Conservation (phyloP, 176 grass and related monocot genomes). For the Stipa capillata region DNA sequence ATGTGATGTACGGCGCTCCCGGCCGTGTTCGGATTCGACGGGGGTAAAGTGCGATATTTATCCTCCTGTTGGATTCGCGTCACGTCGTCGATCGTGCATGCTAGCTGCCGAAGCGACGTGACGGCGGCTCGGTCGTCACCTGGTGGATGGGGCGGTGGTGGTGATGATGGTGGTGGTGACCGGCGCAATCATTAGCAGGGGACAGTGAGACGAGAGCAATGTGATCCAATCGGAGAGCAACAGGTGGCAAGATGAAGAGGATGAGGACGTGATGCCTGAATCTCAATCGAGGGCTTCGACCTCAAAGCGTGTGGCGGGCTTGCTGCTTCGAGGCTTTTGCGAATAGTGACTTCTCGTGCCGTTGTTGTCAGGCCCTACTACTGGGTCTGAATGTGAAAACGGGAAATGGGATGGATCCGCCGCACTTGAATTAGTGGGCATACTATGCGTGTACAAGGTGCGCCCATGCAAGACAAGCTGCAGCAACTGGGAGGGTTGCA, state of each 20-base stretch:
- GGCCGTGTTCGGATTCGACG: too few relatives aligned
- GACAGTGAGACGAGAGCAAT: background rate
- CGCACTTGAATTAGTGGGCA: background rate
- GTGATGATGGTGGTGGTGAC: background rate
- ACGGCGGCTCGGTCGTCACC: too few relatives aligned
- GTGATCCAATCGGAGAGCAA: conserved; percentile 1
- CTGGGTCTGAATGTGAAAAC: background rate
- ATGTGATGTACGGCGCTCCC: too few relatives aligned
- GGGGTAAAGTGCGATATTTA: too few relatives aligned
- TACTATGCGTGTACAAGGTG: background rate
- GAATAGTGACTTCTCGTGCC: too few relatives aligned
- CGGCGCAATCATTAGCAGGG: background rate
- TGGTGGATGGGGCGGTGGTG: background rate
- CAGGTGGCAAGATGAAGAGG: background rate
- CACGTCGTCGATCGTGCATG: too few relatives aligned
- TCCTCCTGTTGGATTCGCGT: too few relatives aligned
- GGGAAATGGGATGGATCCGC: conserved; percentile 5
- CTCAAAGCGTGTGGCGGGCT: background rate
- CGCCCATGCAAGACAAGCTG: too few relatives aligned
- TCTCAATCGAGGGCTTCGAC: background rate
- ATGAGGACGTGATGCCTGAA: background rate
- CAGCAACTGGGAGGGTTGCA: background rate
- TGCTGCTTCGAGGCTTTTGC: too few relatives aligned
- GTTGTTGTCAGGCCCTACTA: background rate
- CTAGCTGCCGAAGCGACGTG: too few relatives aligned